Conservation (phyloP, 2,329 filamentous ascomycete genomes). For the Cryphonectria japonica region DNA sequence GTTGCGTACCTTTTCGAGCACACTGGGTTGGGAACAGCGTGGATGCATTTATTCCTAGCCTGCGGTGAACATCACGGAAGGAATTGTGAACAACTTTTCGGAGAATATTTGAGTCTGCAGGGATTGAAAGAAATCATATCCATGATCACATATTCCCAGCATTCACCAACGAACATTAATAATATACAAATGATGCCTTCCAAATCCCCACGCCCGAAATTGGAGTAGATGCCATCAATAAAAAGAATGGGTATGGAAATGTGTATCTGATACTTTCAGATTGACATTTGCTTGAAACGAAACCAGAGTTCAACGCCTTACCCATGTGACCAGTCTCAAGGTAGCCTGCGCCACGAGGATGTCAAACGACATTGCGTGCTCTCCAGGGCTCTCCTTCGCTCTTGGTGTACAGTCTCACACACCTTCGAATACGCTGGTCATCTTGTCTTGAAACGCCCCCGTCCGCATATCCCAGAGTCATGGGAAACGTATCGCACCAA, state of each 20-base stretch:
- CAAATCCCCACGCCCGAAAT: not conserved
- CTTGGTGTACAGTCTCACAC: not conserved
- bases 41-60: not conserved
- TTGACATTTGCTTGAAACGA: not conserved
- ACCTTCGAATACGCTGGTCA: not conserved
- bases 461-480: not conserved
- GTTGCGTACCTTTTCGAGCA: not conserved
- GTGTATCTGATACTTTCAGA: too few relatives aligned
- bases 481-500: not conserved
- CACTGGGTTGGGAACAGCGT: not conserved
- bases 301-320: not conserved
- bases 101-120: not conserved
- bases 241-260: not conserved
- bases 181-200: not conserved
- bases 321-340: not conserved
- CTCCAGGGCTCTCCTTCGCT: not conserved
- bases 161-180: not conserved
- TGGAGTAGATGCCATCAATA: not conserved
- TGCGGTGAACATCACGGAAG: not conserved
- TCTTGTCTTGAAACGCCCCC: not conserved
- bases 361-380: not conserved
- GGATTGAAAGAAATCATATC: not conserved
- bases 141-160: not conserved
- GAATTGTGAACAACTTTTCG: not conserved
- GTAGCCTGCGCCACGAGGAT: not conserved